Evolutionary conservation across 2,329 filamentous ascomycete species (phyloP), one percentile per base, ranked within the genome.

Genomic region (Colletotrichum lini): DNA sequence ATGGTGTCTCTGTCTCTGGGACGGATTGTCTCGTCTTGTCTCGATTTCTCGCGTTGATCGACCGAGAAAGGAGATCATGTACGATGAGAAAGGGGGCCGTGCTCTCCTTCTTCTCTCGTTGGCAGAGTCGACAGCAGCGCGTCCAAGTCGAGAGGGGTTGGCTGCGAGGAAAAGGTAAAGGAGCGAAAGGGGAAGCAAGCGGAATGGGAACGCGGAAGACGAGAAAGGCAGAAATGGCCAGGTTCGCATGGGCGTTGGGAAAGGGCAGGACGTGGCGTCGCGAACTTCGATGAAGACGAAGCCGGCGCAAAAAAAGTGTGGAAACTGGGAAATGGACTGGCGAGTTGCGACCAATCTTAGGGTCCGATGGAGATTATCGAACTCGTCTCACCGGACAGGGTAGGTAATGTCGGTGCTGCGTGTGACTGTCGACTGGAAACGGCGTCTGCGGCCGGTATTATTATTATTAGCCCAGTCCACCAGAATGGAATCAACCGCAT

Each of bases 321-420:
- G 47, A 38, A 38, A 21, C 45, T 38, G 67, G 8, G 45, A 23
- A 40, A 44, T n/a, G 53, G 40, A 54, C 38, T 35, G 60, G 50
- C 58, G 58, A 49, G 23, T 53, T 9, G n/a, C 61, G 85, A 87
- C 60, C 84, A 47, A n/a, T 9, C 16, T 47, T 47, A 6, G 44
- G 30, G 53, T 13, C 53, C 12, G 16, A 21, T 38, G 35, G 92
- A 72, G 35, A 67, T 61, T 67, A 54, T 47, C 58, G 66, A 65
- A 65, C 53, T 67, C 64, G 60, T 70, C 64, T 67, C 67, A 61
- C 56, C 45, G 18, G 16, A 12, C 18, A 18, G 16, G 18, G 16
- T 81, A 88, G 53, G 85, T 92, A 35, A 82, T 88, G 66, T 3
- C 7, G 2, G 1, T 49, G 26, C n/a, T 30, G 57, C 12, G 30